A percentile compares a stretch with the other conserved stretches of the same genome.
Conservation (phyloP, 352 stramenopile genomes). For the Thalassiosira hispida region DNA sequence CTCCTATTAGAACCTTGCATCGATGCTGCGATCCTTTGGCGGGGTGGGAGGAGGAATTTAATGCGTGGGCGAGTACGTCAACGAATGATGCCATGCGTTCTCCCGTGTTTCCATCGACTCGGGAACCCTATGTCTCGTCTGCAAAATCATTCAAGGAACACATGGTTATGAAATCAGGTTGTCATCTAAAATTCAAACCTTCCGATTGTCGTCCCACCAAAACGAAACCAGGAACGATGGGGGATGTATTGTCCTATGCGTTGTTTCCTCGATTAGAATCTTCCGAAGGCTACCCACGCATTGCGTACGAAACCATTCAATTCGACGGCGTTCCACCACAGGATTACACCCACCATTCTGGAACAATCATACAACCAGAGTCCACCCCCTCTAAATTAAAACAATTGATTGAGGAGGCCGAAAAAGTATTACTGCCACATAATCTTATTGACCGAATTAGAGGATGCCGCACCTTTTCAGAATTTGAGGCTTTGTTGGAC, state of each 20-base stretch:
- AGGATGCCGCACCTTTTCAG: background rate
- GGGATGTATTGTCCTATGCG: background rate
- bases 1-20: background rate
- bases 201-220: background rate
- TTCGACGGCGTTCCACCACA: too few relatives aligned
- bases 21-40: background rate
- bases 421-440: background rate
- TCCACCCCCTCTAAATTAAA: too few relatives aligned
- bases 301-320: too few relatives aligned
- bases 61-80: background rate
- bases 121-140: background rate
- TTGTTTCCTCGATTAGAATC: background rate
- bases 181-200: background rate
- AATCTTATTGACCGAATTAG: background rate
- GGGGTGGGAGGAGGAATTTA: conserved; percentile 1
- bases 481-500: background rate
- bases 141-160: background rate
- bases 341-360: too few relatives aligned
- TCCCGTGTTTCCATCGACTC: background rate
- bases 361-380: too few relatives aligned
- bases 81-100: background rate
- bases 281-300: too few relatives aligned
- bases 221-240: background rate
- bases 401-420: too few relatives aligned
- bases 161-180: background rate